Evolutionary conservation across 75 land plant species (phyloP).

Genomic region (Cunninghamia lanceolata): DNA sequence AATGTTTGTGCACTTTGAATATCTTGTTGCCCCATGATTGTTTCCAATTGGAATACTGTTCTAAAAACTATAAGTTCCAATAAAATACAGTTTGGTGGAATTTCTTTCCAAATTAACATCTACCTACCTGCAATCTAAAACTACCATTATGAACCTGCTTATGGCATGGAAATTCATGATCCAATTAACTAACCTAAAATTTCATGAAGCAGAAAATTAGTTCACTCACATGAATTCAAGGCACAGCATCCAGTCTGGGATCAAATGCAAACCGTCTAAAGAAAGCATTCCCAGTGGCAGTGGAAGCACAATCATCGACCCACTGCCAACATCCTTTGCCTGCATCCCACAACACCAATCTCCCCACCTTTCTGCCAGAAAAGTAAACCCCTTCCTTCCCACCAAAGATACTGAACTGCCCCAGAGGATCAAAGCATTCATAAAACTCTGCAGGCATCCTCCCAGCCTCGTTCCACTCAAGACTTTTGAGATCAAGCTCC

Average conservation of each 20-base stretch:
- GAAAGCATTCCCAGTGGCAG: not conserved
- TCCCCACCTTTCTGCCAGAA: constrained; percentile 50
- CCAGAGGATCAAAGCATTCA: constrained; percentile 24
- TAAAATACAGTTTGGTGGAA: not conserved
- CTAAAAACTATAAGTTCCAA: too few relatives aligned
- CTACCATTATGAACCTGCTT: not conserved
- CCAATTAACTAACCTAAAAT: not conserved
- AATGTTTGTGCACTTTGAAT: too few relatives aligned
- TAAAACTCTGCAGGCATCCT: constrained; percentile 62
- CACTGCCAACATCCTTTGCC: constrained; percentile 47
- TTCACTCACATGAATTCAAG: constrained; percentile 7
- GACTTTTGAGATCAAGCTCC: constrained; percentile 39
- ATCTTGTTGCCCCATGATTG: not conserved
- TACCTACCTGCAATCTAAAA: not conserved
- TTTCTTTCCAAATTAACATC: not conserved
- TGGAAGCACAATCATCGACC: constrained; percentile 47
- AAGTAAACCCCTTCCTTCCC: constrained; percentile 53
- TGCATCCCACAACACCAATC: constrained; percentile 47
- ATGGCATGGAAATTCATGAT: not conserved
- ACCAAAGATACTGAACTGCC: constrained; percentile 68
- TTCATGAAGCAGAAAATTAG: not conserved
- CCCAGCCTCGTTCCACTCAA: constrained; percentile 72
- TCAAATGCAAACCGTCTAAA: constrained; percentile 18
- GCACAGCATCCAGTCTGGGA: constrained; percentile 17
- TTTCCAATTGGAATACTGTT: not conserved